Base-by-base conservation (phyloP, 768 basidiomycete species). In the Peribolospora baueri region DNA sequence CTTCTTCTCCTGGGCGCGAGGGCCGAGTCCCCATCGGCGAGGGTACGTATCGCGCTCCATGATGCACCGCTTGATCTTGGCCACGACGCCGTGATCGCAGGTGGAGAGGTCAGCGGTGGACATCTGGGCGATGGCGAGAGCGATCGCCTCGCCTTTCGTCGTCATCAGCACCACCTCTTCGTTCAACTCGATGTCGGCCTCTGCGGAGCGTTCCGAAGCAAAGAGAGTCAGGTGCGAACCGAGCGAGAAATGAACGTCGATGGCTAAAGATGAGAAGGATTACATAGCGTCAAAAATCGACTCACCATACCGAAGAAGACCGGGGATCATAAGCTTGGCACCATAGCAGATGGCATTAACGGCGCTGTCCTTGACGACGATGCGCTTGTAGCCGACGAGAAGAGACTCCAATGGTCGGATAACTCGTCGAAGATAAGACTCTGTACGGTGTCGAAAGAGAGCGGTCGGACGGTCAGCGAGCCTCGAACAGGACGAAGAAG, bases 31-130 rank as follows among this genome's bases (percentile, higher is more conserved):
- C 93, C 93, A 97, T 59, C 90, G 79, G 55, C 93, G 79, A 46
- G 93, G 93, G 68, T 98, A 98, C 14, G 86, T 84, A 68, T 98
- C 93, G 43, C 91, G 81, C 67, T 97, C 93, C 93, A 98, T 98
- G 65, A 98, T 97, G 66, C 91, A 95, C 52, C 93, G 75, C 71
- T 98, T 98, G 65, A 98, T 87, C 71, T 95, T 97, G 42, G 93
- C 93, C 47, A 97, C 91, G 56, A 98, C 86, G 50, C 93, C 93
- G 65, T 98, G 91, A 67, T 95, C 90, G 67, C 91, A 97, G 3
- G 90, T 91, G 7, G 87, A 83, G 51, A 98, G 79, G 67, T 98
- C 93, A 56, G 91, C 91, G 8, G 93, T 95, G 13, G 90, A 85
- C 93, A 98, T 98, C 66, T 91, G 87, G 25, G 56, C 56, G 37